Conservation (phyloP, 306 rosid species). For the Arachis hypogaea region DNA sequence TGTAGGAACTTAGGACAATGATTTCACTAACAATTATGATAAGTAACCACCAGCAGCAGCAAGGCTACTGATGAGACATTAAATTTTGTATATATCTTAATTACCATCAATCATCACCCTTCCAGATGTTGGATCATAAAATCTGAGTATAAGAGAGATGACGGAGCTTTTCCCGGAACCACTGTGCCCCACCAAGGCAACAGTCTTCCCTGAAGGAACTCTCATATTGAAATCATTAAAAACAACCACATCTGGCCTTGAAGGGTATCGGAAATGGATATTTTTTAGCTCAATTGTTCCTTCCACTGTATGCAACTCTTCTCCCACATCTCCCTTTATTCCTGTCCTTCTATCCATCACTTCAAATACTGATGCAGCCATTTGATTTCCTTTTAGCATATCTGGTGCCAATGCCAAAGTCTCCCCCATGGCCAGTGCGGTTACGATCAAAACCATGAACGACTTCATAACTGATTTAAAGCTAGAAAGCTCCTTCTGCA, state of each 20-base stretch:
- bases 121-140: conserved; percentile 83
- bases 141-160: conserved; percentile 74
- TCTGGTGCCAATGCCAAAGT: conserved; percentile 87
- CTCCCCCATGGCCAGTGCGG: conserved; percentile 95
- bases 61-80: conserved; percentile 13
- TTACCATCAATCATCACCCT: conserved; percentile 86
- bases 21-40: neutral
- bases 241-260: conserved; percentile 77
- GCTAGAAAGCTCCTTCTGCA: conserved; percentile 74
- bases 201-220: conserved; percentile 64
- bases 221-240: conserved; percentile 66
- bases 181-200: conserved; percentile 91
- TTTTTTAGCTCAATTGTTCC: conserved; percentile 74
- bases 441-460: conserved; percentile 83
- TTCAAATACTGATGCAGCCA: conserved; percentile 87
- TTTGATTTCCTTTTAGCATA: conserved; percentile 84
- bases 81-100: neutral
- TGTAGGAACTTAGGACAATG: neutral
- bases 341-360: conserved; percentile 69
- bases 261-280: conserved; percentile 72
- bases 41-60: neutral
- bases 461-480: conserved; percentile 85
- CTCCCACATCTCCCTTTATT: conserved; percentile 59
- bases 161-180: conserved; percentile 97
- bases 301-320: conserved; percentile 63